Conservation (phyloP, 1,284 basidiomycete genomes). For the Neonothopanus nambi region DNA sequence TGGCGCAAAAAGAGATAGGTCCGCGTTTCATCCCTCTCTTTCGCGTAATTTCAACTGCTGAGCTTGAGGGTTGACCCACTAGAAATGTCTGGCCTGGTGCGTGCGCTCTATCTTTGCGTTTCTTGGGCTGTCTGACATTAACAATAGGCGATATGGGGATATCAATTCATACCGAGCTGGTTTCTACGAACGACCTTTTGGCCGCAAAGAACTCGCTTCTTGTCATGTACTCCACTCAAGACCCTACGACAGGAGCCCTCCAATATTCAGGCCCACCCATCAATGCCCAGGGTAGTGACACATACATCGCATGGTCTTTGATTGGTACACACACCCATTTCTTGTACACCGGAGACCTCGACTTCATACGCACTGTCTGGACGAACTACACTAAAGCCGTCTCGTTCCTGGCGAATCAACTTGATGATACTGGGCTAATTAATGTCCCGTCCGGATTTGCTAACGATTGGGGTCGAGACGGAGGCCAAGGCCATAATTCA, state of each 20-base stretch:
- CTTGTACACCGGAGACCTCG: conserved; percentile 47
- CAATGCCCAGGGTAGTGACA: conserved; percentile 33
- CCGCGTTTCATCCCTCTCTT: background rate
- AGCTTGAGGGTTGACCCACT: background rate
- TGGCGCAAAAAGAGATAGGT: conserved; percentile 38
- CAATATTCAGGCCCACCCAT: conserved; percentile 36
- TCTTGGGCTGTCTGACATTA: background rate
- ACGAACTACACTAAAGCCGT: conserved; percentile 53
- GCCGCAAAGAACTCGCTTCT: conserved; percentile 32
- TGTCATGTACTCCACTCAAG: conserved; percentile 34
- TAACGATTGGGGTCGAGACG: conserved; percentile 51
- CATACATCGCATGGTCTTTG: conserved; percentile 47
- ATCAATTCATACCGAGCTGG: conserved; percentile 34
- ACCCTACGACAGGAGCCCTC: conserved; percentile 30
- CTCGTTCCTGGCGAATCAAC: conserved; percentile 42
- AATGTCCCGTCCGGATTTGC: conserved; percentile 41
- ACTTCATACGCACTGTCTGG: conserved; percentile 46
- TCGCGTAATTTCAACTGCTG: background rate
- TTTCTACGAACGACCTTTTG: conserved; percentile 34
- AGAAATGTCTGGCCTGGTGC: conserved; percentile 31
- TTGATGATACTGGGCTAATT: conserved; percentile 46
- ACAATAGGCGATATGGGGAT: conserved; percentile 36
- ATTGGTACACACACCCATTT: conserved; percentile 47
- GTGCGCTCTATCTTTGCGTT: background rate
- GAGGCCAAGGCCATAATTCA: conserved; percentile 47